phyloP scores from a whole-genome alignment of 1,139 yeast genomes.

The Saccharomyces pastorianus region DNA sequence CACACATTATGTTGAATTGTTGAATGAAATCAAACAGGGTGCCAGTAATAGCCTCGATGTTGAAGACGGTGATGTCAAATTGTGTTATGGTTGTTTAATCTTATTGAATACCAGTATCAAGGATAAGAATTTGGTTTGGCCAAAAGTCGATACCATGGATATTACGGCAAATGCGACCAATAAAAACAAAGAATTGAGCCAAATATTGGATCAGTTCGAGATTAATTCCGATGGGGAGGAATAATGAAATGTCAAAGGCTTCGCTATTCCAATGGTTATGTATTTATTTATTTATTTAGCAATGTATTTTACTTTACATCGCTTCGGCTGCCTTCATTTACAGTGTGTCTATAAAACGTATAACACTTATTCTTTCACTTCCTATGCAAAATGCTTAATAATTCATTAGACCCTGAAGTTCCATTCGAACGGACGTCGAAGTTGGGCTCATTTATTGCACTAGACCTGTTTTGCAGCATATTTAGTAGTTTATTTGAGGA shows the following conservation, averaged over 20 bases:
- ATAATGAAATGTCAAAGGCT: neutral
- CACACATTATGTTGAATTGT: constrained; percentile 12
- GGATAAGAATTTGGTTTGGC: constrained; percentile 47
- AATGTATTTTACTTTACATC: neutral
- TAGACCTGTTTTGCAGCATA: neutral
- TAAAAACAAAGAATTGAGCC: constrained; percentile 29
- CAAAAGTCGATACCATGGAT: constrained; percentile 26
- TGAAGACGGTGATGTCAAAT: constrained; percentile 24
- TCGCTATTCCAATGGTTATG: neutral
- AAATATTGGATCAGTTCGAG: constrained; percentile 44
- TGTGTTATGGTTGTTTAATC: constrained; percentile 78
- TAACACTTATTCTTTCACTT: constrained; percentile 5
- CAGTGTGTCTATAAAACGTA: neutral
- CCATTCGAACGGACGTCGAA: neutral
- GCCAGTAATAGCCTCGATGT: neutral
- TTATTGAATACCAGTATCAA: constrained; percentile 41
- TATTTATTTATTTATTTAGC: neutral
- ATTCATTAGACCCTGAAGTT: constrained; percentile 10
- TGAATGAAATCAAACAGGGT: constrained; percentile 10
- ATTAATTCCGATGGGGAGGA: constrained; percentile 36
- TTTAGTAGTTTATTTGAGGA: neutral
- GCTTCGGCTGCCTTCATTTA: neutral
- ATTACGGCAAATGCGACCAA: constrained; percentile 5
- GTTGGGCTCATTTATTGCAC: neutral
- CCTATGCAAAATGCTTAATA: constrained; percentile 16